A percentile compares a stretch with the other conserved stretches of the same genome.
Evolutionary conservation across 768 basidiomycete species (phyloP).

Genomic region (Cystobasidiopsis lactophilus): DNA sequence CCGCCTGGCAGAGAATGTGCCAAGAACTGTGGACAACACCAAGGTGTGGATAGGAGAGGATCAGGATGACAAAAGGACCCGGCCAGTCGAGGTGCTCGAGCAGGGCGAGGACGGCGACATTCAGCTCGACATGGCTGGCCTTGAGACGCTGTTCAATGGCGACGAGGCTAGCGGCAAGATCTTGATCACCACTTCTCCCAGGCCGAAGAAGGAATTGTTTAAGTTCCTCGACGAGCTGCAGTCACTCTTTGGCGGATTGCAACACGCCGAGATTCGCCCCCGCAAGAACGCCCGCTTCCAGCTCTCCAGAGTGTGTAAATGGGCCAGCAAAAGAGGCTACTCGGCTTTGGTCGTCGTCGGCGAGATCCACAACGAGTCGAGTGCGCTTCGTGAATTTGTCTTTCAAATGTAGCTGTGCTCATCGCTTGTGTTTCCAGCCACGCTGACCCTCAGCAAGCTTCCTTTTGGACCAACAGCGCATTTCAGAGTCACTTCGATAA

Average conservation of each 20-base stretch:
- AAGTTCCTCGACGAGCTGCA: constrained; percentile 17
- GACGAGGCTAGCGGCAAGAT: not conserved
- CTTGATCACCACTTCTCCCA: constrained; percentile 8
- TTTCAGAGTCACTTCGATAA: constrained; percentile 72
- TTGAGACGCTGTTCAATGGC: constrained; percentile 7
- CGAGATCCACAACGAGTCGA: constrained; percentile 82
- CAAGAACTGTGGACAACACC: constrained; percentile 65
- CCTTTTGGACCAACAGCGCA: constrained; percentile 85
- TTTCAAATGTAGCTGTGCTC: constrained; percentile 6
- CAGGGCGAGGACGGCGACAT: constrained; percentile 3
- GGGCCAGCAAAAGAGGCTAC: constrained; percentile 76
- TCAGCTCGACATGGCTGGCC: constrained; percentile 10
- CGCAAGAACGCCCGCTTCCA: constrained; percentile 73
- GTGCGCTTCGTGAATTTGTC: constrained; percentile 32
- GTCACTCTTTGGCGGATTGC: constrained; percentile 26
- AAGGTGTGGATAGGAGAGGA: constrained; percentile 37
- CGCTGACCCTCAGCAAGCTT: constrained; percentile 72
- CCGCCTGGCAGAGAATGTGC: constrained; percentile 7
- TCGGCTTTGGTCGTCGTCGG: constrained; percentile 80
- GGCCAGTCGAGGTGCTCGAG: constrained; percentile 6
- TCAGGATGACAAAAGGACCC: constrained; percentile 3
- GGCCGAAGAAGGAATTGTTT: constrained; percentile 2
- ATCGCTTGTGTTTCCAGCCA: constrained; percentile 35
- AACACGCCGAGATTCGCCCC: constrained; percentile 40
- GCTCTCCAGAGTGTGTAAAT: constrained; percentile 83